Base-by-base conservation (phyloP, 331 rosid genomes). In the Arachis monticola region DNA sequence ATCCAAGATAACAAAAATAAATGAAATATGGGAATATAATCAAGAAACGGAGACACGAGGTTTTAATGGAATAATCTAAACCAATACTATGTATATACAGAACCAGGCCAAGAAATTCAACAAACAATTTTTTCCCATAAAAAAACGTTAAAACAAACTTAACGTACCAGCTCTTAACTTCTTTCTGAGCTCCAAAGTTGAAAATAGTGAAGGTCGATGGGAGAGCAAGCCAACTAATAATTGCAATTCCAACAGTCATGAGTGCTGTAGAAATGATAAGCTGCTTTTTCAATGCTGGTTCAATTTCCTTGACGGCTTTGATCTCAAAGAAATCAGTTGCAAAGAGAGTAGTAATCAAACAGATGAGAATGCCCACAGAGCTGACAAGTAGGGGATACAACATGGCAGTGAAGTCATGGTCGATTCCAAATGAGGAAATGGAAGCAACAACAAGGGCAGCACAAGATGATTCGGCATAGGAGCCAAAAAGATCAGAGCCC, bases 381-480 rank as follows among this genome's bases (percentile, higher is more conserved):
- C 93, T 90, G 80, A 90, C 61, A 10, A 90, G 93, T 52, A 90
- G 88, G 57, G 96, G 96, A 67, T 88, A 90, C 48, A 77, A 75
- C 96, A 90, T 90, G 3, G 93, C 89, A 38, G 96, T 90, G 78
- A 90, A 85, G 10, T 90, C 90, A 2, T 90, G 96, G 87, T 83
- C 79, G 79, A 88, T 80, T 64, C 96, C 96, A 58, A 90, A 90
- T 60, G 96, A 90, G 48, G 96, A 90, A 77, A 90, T 90, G 52
- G 96, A 90, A 76, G 96, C 93, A 82, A 90, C 96, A 64, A 90
- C 93, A 27, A 90, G 83, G 32, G 96, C 96, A 65, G 96, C 96
- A 74, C 96, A 90, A 42, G 96, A 90, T 70, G 96, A 80, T 68
- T 90, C 96, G 12, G 96, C 96, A 68, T 90, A 90, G 10, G 96